Evolutionary conservation across 1,284 basidiomycete genomes (phyloP), one percentile per base, ranked within the genome.

Genomic region (Sanguinoderma infundibulare): DNA sequence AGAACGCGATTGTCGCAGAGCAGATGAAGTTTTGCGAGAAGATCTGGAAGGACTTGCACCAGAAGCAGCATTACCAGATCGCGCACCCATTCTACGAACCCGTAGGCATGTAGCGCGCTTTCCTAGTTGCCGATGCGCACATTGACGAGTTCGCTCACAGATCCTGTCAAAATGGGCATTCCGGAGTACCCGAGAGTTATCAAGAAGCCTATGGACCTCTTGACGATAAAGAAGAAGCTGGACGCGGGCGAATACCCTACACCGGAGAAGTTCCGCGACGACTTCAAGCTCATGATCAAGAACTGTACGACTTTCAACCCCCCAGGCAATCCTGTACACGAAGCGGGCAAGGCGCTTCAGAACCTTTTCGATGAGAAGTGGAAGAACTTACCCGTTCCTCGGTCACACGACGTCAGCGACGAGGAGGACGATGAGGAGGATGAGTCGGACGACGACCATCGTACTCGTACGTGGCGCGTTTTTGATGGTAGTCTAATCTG

Each of bases 241-340:
- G 90, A 94, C 49, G 80, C 81, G 35, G 81, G 85, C 62, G 86
- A 90, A 65, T 99, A 98, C 74, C 71, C 85, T 4, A 89, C 84
- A 30, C 88, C 92, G 1, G 81, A 86, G 38, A 90, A 90, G 71
- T 96, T 98, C 73, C 87, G 90, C 65, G 87, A 91, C 20, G 98
- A 99, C 78, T 94, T 98, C 80, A 92, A 92, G 74, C 82, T 97
- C 65, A 94, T 99, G 88, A 91, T 98, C 71, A 84, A 87, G 61
- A 99, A 99, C 75, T 98, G 96, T 73, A 91, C 91, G 73, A 81
- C 84, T 1, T 99, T 97, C 83, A 99, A 99, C 70, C 95, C 95
- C 6, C 82, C 87, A 7, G 93, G 91, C 34, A 94, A 95, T 22
- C 86, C 89, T 38, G 97, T 99, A 55, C 89, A 95, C 72, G 83